phyloP scores from a whole-genome alignment of 441 rosid species.

The Daphne laureola region DNA sequence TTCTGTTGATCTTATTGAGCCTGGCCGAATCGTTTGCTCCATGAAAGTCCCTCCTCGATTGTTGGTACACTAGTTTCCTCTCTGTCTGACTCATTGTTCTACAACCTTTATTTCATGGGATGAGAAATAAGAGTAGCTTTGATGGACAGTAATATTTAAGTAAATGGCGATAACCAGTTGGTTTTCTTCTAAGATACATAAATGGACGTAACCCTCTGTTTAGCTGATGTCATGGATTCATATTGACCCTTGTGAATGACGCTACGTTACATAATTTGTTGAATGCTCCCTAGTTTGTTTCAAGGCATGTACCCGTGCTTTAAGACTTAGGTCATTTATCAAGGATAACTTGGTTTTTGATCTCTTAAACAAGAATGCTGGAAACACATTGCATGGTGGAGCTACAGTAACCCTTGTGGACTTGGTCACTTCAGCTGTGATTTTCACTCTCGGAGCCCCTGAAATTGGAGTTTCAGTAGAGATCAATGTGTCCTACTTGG shows the following conservation, averaged over 20 bases:
- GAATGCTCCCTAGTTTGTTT: too few species aligned
- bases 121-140: too few species aligned
- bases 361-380: conserved; percentile 41
- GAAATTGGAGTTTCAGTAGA: conserved; percentile 65
- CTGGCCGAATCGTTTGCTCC: conserved; percentile 75
- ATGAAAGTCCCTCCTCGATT: conserved; percentile 72
- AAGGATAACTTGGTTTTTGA: too few species aligned
- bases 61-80: conserved; percentile 31
- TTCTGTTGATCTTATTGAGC: conserved; percentile 45
- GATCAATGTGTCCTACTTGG: conserved; percentile 79
- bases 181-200: not conserved
- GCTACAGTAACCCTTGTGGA: conserved; percentile 91
- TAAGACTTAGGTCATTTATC: too few species aligned
- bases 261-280: too few species aligned
- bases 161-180: not conserved
- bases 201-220: too few species aligned
- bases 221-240: too few species aligned
- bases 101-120: not conserved
- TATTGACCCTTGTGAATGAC: too few species aligned
- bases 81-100: not conserved
- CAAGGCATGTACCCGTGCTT: too few species aligned
- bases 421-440: conserved; percentile 68
- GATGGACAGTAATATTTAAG: not conserved
- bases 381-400: conserved; percentile 86
- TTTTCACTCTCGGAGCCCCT: conserved; percentile 42